Conservation (phyloP, 2,329 filamentous ascomycete genomes). For the Pyricularia sp. region DNA sequence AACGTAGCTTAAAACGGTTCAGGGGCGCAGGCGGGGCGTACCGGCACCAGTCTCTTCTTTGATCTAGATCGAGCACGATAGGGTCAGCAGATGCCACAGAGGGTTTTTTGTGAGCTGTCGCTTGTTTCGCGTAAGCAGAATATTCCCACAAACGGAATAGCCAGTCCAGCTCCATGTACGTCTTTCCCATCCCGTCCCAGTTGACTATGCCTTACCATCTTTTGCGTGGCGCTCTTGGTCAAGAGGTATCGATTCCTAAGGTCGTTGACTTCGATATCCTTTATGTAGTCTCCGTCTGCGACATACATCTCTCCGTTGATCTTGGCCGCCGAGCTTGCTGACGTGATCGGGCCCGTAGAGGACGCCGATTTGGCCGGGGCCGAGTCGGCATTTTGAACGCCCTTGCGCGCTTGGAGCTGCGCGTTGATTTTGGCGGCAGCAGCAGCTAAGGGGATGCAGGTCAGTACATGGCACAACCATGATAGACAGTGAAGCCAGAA, state of each 20-base stretch:
- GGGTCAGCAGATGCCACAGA: conserved; percentile 92
- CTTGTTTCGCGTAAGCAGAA: conserved; percentile 57
- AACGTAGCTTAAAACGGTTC: conserved; percentile 22
- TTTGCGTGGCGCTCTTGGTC: conserved; percentile 94
- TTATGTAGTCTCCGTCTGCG: conserved; percentile 93
- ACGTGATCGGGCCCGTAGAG: conserved; percentile 20
- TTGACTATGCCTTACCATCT: conserved; percentile 68
- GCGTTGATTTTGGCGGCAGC: conserved; percentile 82
- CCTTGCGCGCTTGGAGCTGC: conserved; percentile 72
- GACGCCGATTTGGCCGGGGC: conserved; percentile 59
- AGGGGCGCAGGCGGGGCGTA: conserved; percentile 56
- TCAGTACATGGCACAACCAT: conserved; percentile 13
- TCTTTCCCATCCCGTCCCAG: conserved; percentile 15
- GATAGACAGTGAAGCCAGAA: conserved; percentile 2
- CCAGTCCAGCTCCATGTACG: conserved; percentile 6
- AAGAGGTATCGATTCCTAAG: conserved; percentile 91
- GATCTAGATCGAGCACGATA: conserved; percentile 81
- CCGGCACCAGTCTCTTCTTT: conserved; percentile 99
- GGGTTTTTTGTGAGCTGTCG: conserved; percentile 48
- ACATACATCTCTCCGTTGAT: conserved; percentile 86
- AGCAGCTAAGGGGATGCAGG: conserved; percentile 43
- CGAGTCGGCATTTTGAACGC: conserved; percentile 80
- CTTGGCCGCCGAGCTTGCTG: conserved; percentile 21
- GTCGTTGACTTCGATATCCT: conserved; percentile 98
- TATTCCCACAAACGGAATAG: conserved; percentile 34